These are phyloP conservation scores for Alternaria solani DNA, from an alignment of 2,329 filamentous ascomycete genomes.

Conservation along the genomic window DNA sequence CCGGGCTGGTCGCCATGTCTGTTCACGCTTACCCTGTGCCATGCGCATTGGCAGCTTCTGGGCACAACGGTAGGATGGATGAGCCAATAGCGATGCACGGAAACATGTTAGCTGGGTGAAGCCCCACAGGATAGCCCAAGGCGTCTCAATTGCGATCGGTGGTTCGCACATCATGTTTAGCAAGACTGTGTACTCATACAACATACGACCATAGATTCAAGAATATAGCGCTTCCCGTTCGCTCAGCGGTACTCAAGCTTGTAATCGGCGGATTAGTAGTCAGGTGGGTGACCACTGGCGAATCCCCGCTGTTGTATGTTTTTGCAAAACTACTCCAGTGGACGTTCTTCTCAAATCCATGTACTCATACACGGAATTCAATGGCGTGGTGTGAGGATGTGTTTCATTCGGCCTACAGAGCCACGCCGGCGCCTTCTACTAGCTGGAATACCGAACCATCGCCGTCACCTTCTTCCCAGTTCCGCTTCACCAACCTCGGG, in stretches of 20 bases:
- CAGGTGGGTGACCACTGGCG: too few relatives aligned
- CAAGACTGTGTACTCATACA: background rate
- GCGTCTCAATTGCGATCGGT: background rate
- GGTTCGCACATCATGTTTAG: background rate
- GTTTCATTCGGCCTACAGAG: conserved; percentile 1
- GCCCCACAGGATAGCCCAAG: conserved; percentile 2
- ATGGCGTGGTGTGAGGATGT: background rate
- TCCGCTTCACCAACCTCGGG: conserved; percentile 30
- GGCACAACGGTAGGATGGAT: background rate
- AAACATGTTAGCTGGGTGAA: background rate
- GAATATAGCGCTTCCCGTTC: too few relatives aligned
- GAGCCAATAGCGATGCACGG: background rate
- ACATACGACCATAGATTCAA: too few relatives aligned
- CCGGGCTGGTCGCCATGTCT: conserved; percentile 7
- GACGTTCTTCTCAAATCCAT: too few relatives aligned
- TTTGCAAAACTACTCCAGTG: too few relatives aligned
- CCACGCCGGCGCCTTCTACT: conserved; percentile 19
- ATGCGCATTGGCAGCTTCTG: conserved; percentile 15
- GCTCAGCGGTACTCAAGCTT: too few relatives aligned
- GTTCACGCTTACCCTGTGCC: background rate
- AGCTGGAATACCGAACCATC: conserved; percentile 7
- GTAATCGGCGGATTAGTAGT: too few relatives aligned
- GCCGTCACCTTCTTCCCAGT: conserved; percentile 7
- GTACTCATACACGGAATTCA: background rate
- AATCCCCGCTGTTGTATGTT: too few relatives aligned